Base-by-base conservation (phyloP, 2,329 filamentous ascomycete species). In the Xylariaceae sp. region DNA sequence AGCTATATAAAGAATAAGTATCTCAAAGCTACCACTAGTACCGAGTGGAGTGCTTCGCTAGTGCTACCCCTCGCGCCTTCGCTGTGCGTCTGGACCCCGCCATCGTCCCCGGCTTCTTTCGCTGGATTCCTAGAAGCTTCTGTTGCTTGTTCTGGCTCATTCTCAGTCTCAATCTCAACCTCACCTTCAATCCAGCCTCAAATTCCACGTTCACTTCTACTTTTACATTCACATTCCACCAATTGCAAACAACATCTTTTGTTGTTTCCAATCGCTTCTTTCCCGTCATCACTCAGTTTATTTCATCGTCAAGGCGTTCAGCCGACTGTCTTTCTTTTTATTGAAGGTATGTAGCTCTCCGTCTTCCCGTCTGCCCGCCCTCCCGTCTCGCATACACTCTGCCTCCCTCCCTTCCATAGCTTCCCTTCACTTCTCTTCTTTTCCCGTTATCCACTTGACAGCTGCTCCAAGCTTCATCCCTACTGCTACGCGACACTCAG, bases 111-210 rank as follows among this genome's bases (percentile, higher is more conserved):
- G 18, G 23, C 49, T 30, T 30, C 35, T 8, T 58, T 61, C 61
- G 45, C 44, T 52, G 30, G 44, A 59, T 61, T 52, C 62, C 63
- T 65, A 65, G 64, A 65, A 65, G 62, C 60, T 65, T 65, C 64
- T 53, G 55, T 56, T 57, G 45, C 49, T 30, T 35, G 23, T 53
- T 55, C 53, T 48, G 35, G 44, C 6, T 56, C 58, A 62, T 60
- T 58, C 58, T 60, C 59, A 58, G 57, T 57, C 48, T 13, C 11
- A 10, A 42, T 7, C 37, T 10, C 37, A 42, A 42, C 23, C 23
- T 30, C 23, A 30, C 23, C 23, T 30, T 30, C 23, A 30, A 30
- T 30, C 23, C 23, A 30, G 4, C 23, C 23, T 30, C 23, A 30
- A 30, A 30, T 30, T 30, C 23, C 23, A 30, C 23, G 5, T 30